These are phyloP conservation scores for Dictyostelium purpureum DNA, from an alignment of 78 protist genomes.

Conservation along the genomic window DNA sequence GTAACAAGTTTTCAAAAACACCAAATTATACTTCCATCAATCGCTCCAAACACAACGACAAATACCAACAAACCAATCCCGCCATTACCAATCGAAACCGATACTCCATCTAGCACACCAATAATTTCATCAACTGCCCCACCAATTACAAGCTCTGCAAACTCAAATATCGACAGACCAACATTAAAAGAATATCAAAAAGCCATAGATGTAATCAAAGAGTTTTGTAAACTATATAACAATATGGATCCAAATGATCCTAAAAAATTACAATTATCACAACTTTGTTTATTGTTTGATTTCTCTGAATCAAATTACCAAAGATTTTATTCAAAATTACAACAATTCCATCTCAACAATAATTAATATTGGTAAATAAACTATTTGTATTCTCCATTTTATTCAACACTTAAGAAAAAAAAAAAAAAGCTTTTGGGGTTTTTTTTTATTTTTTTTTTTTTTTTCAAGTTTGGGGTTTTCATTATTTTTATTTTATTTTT, in stretches of 20 bases:
- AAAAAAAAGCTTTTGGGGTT: too few species aligned
- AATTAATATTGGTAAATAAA: too few species aligned
- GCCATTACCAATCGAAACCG: background rate
- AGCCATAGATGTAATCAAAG: background rate
- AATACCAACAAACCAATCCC: background rate
- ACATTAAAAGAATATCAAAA: constrained; percentile 2
- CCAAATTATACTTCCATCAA: background rate
- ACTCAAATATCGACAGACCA: background rate
- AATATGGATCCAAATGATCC: background rate
- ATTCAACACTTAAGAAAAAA: too few species aligned
- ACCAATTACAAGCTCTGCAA: background rate
- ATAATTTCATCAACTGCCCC: background rate
- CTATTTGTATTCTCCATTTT: too few species aligned
- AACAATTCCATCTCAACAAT: too few species aligned
- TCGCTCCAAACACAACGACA: too few species aligned
- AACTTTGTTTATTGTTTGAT: constrained; percentile 5
- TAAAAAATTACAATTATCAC: background rate
- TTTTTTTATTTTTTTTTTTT: too few species aligned
- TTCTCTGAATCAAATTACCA: constrained; percentile 5
- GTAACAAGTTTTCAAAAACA: constrained; percentile 14
- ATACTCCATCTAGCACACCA: background rate
- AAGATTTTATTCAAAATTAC: background rate
- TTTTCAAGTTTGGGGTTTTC: too few species aligned
- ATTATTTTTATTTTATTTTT: too few species aligned
- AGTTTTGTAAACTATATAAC: background rate